A percentile compares a stretch with the other conserved stretches of the same genome.
These are phyloP conservation scores for Fragilariopsis cylindrus DNA, from an alignment of 108 stramenopile species.

Conservation along the genomic window DNA sequence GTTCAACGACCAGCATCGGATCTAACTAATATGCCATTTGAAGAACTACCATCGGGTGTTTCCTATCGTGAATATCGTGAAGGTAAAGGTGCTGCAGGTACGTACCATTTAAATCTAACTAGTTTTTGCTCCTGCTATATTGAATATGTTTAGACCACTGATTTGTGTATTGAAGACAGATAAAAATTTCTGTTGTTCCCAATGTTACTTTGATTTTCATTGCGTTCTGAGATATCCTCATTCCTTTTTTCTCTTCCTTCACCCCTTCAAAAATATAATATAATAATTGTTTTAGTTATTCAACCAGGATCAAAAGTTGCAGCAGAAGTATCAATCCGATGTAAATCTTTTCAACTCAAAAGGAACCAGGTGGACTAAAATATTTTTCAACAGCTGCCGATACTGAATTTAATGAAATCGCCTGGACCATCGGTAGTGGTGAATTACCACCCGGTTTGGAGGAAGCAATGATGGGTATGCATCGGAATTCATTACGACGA, in stretches of 20 bases:
- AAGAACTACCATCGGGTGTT: conserved; percentile 55
- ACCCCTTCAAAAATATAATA: background rate
- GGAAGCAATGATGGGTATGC: conserved; percentile 73
- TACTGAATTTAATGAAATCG: conserved; percentile 77
- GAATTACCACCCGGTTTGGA: conserved; percentile 62
- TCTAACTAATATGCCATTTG: conserved; percentile 56
- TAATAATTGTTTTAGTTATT: conserved; percentile 28
- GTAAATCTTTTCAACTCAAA: conserved; percentile 66
- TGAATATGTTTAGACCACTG: background rate
- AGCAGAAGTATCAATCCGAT: conserved; percentile 79
- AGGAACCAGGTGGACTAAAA: conserved; percentile 76
- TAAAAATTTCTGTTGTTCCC: background rate
- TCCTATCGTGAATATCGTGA: conserved; percentile 69
- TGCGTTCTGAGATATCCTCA: background rate
- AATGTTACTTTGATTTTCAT: background rate
- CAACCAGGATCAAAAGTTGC: conserved; percentile 64
- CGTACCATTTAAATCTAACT: background rate
- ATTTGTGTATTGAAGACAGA: background rate
- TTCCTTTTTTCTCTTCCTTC: background rate
- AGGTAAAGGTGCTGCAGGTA: conserved; percentile 57
- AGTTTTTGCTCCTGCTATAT: background rate
- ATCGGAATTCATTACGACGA: conserved; percentile 42
- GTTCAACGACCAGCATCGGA: conserved; percentile 55
- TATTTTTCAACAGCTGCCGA: conserved; percentile 70
- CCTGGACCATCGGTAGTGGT: conserved; percentile 65